Percentiles rank a stretch among this genome's conserved stretches.
Evolutionary conservation across 768 basidiomycete genomes (phyloP).

Genomic region (Cantharellus cinnabarinus): DNA sequence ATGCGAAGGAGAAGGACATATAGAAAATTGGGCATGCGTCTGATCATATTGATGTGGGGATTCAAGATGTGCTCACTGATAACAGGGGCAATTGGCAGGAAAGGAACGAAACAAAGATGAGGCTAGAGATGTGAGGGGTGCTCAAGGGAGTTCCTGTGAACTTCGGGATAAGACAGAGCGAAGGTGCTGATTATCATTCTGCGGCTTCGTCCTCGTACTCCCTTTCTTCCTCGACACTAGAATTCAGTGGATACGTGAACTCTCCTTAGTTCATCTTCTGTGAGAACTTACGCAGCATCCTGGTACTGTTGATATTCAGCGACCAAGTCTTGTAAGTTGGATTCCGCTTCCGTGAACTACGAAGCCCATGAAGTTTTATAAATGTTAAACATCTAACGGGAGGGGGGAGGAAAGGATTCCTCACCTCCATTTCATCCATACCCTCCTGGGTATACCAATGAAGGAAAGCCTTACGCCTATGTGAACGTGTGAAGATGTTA

Average conservation of each 20-base stretch:
- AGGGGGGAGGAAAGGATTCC: not conserved
- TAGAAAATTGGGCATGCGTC: too few relatives aligned
- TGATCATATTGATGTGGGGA: too few relatives aligned
- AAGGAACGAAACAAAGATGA: too few relatives aligned
- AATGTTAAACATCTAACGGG: not conserved
- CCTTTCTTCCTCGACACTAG: slow-evolving; percentile 65
- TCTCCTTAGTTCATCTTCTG: too few relatives aligned
- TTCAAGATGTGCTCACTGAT: too few relatives aligned
- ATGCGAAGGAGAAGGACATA: too few relatives aligned
- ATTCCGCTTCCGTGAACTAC: slow-evolving; percentile 89
- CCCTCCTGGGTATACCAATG: slow-evolving; percentile 99
- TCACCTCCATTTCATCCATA: slow-evolving; percentile 86
- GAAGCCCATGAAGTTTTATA: not conserved
- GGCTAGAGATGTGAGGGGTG: too few relatives aligned
- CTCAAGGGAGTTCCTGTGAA: too few relatives aligned
- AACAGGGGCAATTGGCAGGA: too few relatives aligned
- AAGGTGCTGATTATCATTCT: not conserved
- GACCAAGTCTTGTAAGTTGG: slow-evolving; percentile 97
- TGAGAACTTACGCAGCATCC: slow-evolving; percentile 60
- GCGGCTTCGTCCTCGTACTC: slow-evolving; percentile 57
- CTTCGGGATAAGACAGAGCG: too few relatives aligned
- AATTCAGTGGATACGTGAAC: not conserved
- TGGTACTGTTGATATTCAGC: slow-evolving; percentile 97
- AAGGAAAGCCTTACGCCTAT: slow-evolving; percentile 79
- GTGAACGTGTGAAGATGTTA: slow-evolving; percentile 70